Percentiles rank a stretch among this genome's conserved stretches.
phyloP scores from a whole-genome alignment of 169 alveolate genomes.

The Plasmodium vivax region DNA sequence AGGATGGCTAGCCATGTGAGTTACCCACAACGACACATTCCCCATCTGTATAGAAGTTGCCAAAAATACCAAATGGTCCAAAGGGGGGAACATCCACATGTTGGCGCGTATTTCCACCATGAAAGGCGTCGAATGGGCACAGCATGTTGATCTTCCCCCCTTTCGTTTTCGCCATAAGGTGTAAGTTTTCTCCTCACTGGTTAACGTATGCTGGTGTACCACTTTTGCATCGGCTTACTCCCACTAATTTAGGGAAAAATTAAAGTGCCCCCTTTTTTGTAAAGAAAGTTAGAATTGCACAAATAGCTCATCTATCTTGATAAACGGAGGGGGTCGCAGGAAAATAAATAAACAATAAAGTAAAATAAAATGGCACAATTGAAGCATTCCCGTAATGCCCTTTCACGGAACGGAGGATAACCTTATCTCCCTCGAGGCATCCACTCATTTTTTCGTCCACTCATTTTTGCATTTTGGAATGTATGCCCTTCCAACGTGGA shows the following conservation, averaged over 20 bases:
- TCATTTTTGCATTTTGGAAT: background rate
- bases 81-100: background rate
- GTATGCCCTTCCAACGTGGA: background rate
- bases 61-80: background rate
- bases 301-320: background rate
- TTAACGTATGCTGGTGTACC: background rate
- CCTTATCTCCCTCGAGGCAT: background rate
- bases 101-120: background rate
- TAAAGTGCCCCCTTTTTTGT: background rate
- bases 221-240: background rate
- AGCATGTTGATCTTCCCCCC: too few relatives aligned
- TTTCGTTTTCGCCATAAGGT: background rate
- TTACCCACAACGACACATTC: background rate
- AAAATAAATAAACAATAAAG: background rate
- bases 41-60: background rate
- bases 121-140: background rate
- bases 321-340: background rate
- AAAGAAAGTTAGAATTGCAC: background rate
- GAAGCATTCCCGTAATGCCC: background rate
- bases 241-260: background rate
- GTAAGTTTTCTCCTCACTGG: background rate
- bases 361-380: background rate
- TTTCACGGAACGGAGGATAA: background rate
- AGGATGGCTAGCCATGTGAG: background rate
- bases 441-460: background rate